A percentile compares a stretch with the other conserved stretches of the same genome.
These are phyloP conservation scores for Backusella sp. DNA, from an alignment of 192 early-diverging fungal species.

Conservation along the genomic window DNA sequence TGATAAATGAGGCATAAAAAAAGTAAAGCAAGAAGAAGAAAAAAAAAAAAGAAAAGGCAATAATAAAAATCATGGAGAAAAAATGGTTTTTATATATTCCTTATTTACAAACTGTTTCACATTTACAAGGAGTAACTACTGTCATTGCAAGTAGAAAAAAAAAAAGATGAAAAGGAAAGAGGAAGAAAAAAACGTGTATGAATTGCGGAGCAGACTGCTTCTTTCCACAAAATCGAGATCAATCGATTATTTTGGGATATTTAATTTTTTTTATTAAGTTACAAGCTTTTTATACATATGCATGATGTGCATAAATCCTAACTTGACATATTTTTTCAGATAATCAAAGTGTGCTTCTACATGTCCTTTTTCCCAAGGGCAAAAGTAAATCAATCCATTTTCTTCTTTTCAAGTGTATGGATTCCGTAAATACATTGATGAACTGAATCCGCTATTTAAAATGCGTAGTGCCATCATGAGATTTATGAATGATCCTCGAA, in stretches of 20 bases:
- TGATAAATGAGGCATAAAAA: not conserved
- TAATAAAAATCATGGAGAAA: not conserved
- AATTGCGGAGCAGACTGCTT: slow-evolving; percentile 4
- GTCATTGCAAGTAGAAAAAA: not conserved
- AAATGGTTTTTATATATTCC: not conserved
- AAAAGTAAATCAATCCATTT: not conserved
- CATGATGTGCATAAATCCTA: not conserved
- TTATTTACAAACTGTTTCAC: not conserved
- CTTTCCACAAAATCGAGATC: slow-evolving; percentile 1
- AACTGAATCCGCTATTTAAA: not conserved
- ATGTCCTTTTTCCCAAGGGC: not conserved
- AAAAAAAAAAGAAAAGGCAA: not conserved
- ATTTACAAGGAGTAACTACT: not conserved
- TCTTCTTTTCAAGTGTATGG: not conserved
- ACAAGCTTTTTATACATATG: not conserved
- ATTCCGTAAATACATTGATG: not conserved
- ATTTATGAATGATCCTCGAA: slow-evolving; percentile 1
- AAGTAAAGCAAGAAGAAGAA: not conserved
- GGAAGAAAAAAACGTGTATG: not conserved
- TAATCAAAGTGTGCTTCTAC: not conserved
- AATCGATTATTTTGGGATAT: slow-evolving; percentile 2
- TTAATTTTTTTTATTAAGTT: not conserved
- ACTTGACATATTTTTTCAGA: not conserved
- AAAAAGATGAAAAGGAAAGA: not conserved
- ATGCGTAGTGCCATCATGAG: not conserved